Percentiles rank a stretch among this genome's conserved stretches.
Evolutionary conservation across 768 basidiomycete genomes (phyloP).

Genomic region (Suillus tomentosus): DNA sequence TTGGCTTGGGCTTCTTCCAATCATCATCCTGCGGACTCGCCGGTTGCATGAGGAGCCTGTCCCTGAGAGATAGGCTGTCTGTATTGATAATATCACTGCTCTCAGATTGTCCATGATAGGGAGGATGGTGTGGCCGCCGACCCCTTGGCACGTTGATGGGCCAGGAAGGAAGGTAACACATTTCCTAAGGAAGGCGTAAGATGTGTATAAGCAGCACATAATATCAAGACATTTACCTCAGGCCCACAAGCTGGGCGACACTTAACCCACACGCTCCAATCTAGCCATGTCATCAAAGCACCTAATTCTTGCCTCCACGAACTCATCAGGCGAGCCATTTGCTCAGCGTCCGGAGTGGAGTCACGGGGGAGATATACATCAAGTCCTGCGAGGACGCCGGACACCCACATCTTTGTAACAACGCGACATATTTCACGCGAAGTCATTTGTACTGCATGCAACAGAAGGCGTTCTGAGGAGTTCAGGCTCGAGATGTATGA

Average conservation of each 20-base stretch:
- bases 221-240: slow-evolving; percentile 39
- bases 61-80: neutral
- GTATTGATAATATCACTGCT: neutral
- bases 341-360: slow-evolving; percentile 1
- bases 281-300: slow-evolving; percentile 49
- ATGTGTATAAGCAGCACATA: neutral
- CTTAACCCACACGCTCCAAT: slow-evolving; percentile 53
- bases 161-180: slow-evolving; percentile 15
- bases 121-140: neutral
- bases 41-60: neutral
- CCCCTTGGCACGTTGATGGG: neutral
- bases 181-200: slow-evolving; percentile 1
- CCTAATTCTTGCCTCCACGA: slow-evolving; percentile 39
- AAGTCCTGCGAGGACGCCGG: slow-evolving; percentile 19
- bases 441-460: slow-evolving; percentile 19
- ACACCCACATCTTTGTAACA: slow-evolving; percentile 23
- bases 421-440: slow-evolving; percentile 23
- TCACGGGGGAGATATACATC: slow-evolving; percentile 2
- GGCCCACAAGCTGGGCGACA: slow-evolving; percentile 47
- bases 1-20: slow-evolving; percentile 14
- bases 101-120: neutral
- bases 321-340: slow-evolving; percentile 17
- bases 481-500: slow-evolving; percentile 12
- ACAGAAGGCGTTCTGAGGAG: slow-evolving; percentile 18
- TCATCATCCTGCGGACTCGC: slow-evolving; percentile 6